Evolutionary conservation across 176 grass and related monocot genomes (phyloP).

Genomic region (Alopecurus myosuroides): DNA sequence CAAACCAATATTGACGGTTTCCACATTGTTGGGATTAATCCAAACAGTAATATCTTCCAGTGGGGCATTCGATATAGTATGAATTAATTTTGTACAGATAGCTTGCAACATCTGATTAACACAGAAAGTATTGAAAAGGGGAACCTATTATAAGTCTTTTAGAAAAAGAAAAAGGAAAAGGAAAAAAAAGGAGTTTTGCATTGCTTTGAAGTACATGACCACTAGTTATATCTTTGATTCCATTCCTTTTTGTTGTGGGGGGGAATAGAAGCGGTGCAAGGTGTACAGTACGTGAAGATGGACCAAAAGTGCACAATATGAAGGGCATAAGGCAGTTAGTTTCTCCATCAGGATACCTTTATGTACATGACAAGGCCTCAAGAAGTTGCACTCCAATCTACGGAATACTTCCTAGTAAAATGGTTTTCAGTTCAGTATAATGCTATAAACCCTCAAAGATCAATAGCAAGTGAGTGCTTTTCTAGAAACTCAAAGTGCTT

Average conservation of each 20-base stretch:
- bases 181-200: no score
- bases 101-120: not conserved
- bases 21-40: not conserved
- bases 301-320: not conserved
- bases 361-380: slow-evolving; percentile 1
- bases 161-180: no score
- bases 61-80: not conserved
- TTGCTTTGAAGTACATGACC: no score
- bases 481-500: not conserved
- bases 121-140: not conserved
- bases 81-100: not conserved
- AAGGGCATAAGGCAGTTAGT: not conserved
- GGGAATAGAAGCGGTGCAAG: not conserved
- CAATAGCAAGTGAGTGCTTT: not conserved
- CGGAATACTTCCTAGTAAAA: not conserved
- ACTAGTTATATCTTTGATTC: not conserved
- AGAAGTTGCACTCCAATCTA: not conserved
- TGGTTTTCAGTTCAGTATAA: not conserved
- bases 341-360: not conserved
- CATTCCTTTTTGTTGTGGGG: not conserved
- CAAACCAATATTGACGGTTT: not conserved
- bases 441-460: not conserved
- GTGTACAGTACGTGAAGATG: not conserved
- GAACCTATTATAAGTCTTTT: no score
- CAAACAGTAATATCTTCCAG: not conserved